Evolutionary conservation across 2,329 filamentous ascomycete genomes (phyloP), one percentile per base, ranked within the genome.

Genomic region (Domatiomyces catenatus): DNA sequence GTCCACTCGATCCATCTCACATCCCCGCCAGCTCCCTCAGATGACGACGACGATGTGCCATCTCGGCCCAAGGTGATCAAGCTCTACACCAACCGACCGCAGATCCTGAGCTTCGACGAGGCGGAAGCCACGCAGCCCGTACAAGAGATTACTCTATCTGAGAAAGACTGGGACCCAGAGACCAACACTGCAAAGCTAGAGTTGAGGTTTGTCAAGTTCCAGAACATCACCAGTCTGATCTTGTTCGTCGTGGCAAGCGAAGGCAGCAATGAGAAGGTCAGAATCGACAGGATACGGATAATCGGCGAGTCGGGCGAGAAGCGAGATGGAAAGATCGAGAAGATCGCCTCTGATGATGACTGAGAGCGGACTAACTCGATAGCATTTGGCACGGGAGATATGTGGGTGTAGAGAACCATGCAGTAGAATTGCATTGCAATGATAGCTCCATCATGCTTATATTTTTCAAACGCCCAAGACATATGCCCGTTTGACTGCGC

Each of bases 121-220:
- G 90, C 90, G 39, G 90, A 95, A 53, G 86, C 90, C 61, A 82
- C 85, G 49, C 75, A 82, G 47, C 77, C 86, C 0, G 89, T 86
- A 15, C 92, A 98, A 68, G 76, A 75, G 48, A 79, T 95, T 53
- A 82, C 82, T 60, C 74, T 98, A 44, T 73, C 75, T 54, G 72
- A 81, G 45, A 74, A 76, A 48, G 86, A 94, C 62, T 98, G 92
- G 90, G 85, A 88, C 66, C 54, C 63, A 47, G 72, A 75, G 44
- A 79, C 85, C 12, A 83, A 81, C 48, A 90, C 86, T 7, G 83
- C 80, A 12, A 84, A 75, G 60, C 70, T 90, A 49, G 69, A 76
- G 44, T 70, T 96, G 60, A 84, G 89, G 12, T 95, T 90, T 63
- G 92, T 98, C 69, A 95, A 95, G 71, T 98, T 96, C 73, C 92